Conservation (phyloP, 345 rosid genomes). For the Lepidium didymum region DNA sequence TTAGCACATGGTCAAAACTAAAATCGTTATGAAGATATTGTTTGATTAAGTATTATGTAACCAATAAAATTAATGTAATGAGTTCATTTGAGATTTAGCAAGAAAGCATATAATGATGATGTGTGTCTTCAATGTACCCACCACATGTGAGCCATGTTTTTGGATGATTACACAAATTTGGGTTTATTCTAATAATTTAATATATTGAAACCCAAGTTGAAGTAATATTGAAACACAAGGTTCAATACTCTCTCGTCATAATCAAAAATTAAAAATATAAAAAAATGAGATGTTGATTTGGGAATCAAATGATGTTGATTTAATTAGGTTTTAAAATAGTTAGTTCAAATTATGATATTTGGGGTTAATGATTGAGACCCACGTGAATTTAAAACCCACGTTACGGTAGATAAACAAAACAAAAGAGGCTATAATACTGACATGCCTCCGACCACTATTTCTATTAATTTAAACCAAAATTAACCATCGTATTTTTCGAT, state of each 20-base stretch:
- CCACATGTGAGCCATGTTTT: slow-evolving; percentile 25
- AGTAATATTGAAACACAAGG: slow-evolving; percentile 4
- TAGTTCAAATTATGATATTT: not conserved
- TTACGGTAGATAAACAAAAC: not conserved
- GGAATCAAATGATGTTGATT: slow-evolving; percentile 16
- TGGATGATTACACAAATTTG: slow-evolving; percentile 11
- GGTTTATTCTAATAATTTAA: slow-evolving; percentile 11
- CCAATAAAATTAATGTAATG: not conserved
- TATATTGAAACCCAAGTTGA: slow-evolving; percentile 13
- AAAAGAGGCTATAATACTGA: not conserved
- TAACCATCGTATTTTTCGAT: not conserved
- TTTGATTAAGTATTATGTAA: too few species aligned
- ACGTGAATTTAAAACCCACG: slow-evolving; percentile 8
- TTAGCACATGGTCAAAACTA: too few species aligned
- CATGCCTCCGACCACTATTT: slow-evolving; percentile 31
- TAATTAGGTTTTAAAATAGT: not conserved
- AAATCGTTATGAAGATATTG: not conserved
- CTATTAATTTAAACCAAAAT: not conserved
- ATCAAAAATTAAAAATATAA: slow-evolving; percentile 6
- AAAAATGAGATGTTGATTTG: not conserved
- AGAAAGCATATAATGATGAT: slow-evolving; percentile 6
- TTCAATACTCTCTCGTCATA: slow-evolving; percentile 22
- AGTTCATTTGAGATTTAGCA: slow-evolving; percentile 4
- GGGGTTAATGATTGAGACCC: slow-evolving; percentile 23
- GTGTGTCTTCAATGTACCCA: slow-evolving; percentile 24